Evolutionary conservation across 306 rosid genomes (phyloP).

Genomic region (Sicyos edulis): DNA sequence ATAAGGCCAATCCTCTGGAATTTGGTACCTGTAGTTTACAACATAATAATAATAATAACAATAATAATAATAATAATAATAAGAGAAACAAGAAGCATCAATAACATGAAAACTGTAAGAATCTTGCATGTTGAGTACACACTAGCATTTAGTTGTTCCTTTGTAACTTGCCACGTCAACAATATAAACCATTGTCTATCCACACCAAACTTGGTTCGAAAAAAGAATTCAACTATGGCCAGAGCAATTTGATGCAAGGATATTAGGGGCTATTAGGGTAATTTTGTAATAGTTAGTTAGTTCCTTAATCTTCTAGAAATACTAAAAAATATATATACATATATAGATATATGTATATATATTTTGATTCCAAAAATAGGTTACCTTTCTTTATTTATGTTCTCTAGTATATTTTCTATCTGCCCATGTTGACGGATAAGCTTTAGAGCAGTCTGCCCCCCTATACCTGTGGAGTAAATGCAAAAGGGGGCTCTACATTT

Average conservation of each 20-base stretch:
- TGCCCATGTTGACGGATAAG: constrained; percentile 92
- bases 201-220: neutral
- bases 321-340: no score
- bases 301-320: no score
- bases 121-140: no score
- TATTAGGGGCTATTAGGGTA: no score
- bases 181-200: neutral
- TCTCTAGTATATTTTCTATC: constrained; percentile 79
- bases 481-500: constrained; percentile 8
- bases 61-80: constrained; percentile 7
- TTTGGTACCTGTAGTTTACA: constrained; percentile 58
- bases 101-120: no score
- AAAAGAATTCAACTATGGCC: neutral
- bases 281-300: no score
- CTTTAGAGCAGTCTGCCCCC: constrained; percentile 90
- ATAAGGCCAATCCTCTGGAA: constrained; percentile 89
- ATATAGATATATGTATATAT: no score
- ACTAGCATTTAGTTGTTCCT: neutral
- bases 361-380: neutral
- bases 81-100: constrained; percentile 14
- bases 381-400: constrained; percentile 79
- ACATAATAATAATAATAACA: neutral
- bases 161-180: neutral
- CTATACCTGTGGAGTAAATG: constrained; percentile 62
- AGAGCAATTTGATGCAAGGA: neutral